Percentiles rank a stretch among this genome's conserved stretches.
phyloP scores from a whole-genome alignment of 805 yeast genomes.

The Candida tammaniensis region DNA sequence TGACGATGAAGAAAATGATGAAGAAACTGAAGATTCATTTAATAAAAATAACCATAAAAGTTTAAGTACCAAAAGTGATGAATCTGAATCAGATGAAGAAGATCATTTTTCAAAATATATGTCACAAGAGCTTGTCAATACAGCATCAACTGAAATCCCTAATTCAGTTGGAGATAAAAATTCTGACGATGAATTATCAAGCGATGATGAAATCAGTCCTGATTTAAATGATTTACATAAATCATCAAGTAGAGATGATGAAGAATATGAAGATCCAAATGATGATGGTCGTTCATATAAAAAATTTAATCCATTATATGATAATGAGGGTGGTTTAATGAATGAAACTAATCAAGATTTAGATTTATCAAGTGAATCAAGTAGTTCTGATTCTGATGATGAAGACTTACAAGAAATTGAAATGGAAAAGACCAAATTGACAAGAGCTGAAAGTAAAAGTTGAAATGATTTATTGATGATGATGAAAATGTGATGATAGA shows the following conservation, averaged over 20 bases:
- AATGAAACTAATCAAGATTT: slow-evolving; percentile 17
- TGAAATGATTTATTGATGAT: slow-evolving; percentile 11
- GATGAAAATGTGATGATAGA: no score
- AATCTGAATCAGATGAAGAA: slow-evolving; percentile 34
- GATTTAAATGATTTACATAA: slow-evolving; percentile 19
- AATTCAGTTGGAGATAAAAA: slow-evolving; percentile 14
- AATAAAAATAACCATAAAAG: slow-evolving; percentile 5
- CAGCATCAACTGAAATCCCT: slow-evolving; percentile 36
- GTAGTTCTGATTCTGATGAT: slow-evolving; percentile 31
- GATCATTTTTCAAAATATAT: slow-evolving; percentile 70
- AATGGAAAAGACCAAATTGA: slow-evolving; percentile 24
- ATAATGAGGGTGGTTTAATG: slow-evolving; percentile 29
- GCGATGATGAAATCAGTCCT: slow-evolving; percentile 41
- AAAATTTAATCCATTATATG: slow-evolving; percentile 61
- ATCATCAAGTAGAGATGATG: slow-evolving; percentile 43
- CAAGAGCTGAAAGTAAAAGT: slow-evolving; percentile 42
- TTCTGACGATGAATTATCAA: slow-evolving; percentile 43
- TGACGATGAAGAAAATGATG: slow-evolving; percentile 18
- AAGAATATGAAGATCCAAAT: slow-evolving; percentile 75
- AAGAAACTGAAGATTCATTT: slow-evolving; percentile 7
- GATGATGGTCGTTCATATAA: slow-evolving; percentile 78
- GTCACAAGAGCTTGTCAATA: slow-evolving; percentile 68
- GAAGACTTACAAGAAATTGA: slow-evolving; percentile 23
- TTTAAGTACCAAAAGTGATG: slow-evolving; percentile 21
- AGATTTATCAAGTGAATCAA: slow-evolving; percentile 28